Evolutionary conservation across 2,329 filamentous ascomycete species (phyloP).

Genomic region (Aspergillus ruber): DNA sequence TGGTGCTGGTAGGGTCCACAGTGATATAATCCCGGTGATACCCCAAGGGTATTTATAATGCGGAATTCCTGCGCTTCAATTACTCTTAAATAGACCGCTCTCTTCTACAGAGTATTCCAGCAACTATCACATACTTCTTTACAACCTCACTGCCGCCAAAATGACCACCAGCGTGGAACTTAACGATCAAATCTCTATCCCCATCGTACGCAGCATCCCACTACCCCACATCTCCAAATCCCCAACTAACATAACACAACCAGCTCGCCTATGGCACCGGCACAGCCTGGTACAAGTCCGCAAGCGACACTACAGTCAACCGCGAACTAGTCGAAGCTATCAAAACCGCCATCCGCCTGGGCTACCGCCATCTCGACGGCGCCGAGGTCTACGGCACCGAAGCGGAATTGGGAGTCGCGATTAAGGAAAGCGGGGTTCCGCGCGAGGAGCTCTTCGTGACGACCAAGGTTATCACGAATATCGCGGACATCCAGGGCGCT

Average conservation of each 20-base stretch:
- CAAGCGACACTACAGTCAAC: slow-evolving; percentile 44
- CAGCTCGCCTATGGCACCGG: slow-evolving; percentile 58
- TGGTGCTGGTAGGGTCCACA: no score
- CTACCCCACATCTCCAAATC: background rate
- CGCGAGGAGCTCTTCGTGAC: slow-evolving; percentile 48
- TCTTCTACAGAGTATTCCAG: no score
- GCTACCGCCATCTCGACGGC: slow-evolving; percentile 58
- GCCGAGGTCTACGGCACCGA: slow-evolving; percentile 53
- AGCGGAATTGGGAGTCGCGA: slow-evolving; percentile 42
- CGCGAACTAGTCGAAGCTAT: slow-evolving; percentile 49
- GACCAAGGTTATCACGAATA: slow-evolving; percentile 51
- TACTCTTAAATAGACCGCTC: no score
- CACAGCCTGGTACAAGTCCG: slow-evolving; percentile 58
- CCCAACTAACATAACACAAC: background rate
- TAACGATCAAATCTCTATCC: slow-evolving; percentile 51
- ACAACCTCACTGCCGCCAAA: no score
- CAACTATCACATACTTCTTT: no score
- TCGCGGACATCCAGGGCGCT: slow-evolving; percentile 50
- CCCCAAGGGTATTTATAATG: no score
- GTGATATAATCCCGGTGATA: no score
- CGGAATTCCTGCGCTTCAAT: no score
- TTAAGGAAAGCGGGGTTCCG: slow-evolving; percentile 40
- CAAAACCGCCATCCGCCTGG: slow-evolving; percentile 53
- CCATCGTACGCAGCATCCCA: slow-evolving; percentile 40
- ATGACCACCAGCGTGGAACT: slow-evolving; percentile 33